phyloP scores from a whole-genome alignment of 2,329 filamentous ascomycete genomes.

The Microsporum ferrugineum region DNA sequence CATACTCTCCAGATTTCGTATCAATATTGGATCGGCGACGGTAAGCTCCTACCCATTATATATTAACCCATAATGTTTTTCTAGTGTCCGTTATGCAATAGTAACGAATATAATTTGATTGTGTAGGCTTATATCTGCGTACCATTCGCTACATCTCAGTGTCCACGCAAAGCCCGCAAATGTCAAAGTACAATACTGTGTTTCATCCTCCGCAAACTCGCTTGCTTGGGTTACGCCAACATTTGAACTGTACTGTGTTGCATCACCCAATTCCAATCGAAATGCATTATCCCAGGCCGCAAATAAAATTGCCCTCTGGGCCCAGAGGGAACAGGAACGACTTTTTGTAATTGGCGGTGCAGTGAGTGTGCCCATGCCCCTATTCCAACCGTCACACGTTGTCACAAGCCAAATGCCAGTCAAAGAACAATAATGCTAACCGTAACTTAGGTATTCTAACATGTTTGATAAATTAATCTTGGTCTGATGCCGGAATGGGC shows the following conservation, averaged over 20 bases:
- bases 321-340: constrained; percentile 79
- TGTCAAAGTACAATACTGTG: constrained; percentile 73
- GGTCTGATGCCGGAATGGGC: no score
- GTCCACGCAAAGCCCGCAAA: constrained; percentile 77
- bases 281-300: constrained; percentile 69
- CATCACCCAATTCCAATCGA: constrained; percentile 54
- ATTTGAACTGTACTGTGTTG: constrained; percentile 94
- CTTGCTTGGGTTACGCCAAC: constrained; percentile 83
- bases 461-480: not conserved
- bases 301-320: constrained; percentile 84
- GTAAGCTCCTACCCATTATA: constrained; percentile 24
- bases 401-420: no score
- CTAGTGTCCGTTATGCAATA: not conserved
- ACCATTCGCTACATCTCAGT: constrained; percentile 70
- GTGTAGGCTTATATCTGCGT: constrained; percentile 61
- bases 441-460: not conserved
- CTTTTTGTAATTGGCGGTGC: constrained; percentile 97
- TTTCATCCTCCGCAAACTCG: constrained; percentile 62
- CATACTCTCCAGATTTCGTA: constrained; percentile 58
- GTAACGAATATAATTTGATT: not conserved
- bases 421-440: not conserved
- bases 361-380: constrained; percentile 38
- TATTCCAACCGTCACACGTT: not conserved
- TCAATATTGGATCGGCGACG: constrained; percentile 51
- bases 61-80: not conserved